Percentiles rank a stretch among this genome's conserved stretches.
These are phyloP conservation scores for Jatropha curcas DNA, from an alignment of 345 rosid genomes.

Conservation along the genomic window DNA sequence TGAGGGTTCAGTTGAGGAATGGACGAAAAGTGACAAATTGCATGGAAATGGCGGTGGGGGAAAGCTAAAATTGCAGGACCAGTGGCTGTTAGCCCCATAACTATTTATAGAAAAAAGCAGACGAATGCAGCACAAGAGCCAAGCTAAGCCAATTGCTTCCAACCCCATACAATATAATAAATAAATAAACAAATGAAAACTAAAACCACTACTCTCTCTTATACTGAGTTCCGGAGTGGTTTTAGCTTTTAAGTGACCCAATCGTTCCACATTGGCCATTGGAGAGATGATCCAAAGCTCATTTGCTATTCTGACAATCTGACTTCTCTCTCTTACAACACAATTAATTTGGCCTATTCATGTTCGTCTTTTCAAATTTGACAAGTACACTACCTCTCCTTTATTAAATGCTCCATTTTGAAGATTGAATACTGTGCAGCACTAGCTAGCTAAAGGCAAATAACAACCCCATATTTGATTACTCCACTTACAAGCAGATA, in stretches of 20 bases:
- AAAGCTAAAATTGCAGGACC: conserved; percentile 13
- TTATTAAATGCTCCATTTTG: not conserved
- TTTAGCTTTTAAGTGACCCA: conserved; percentile 30
- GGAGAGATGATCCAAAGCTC: conserved; percentile 29
- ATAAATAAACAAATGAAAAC: not conserved
- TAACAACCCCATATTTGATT: not conserved
- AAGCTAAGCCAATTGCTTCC: conserved; percentile 9
- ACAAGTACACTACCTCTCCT: not conserved
- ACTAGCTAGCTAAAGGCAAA: too few species aligned
- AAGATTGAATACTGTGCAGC: too few species aligned
- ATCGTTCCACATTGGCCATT: conserved; percentile 37
- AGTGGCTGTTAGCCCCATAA: conserved; percentile 35
- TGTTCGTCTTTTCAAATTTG: not conserved
- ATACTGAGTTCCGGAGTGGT: conserved; percentile 24
- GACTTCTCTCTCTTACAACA: not conserved
- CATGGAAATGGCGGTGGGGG: conserved; percentile 39
- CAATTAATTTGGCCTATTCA: not conserved
- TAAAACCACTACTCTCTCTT: not conserved
- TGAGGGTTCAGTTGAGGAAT: conserved; percentile 15
- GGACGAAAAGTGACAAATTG: conserved; percentile 33
- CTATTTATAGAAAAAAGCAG: conserved; percentile 29
- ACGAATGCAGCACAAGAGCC: conserved; percentile 24
- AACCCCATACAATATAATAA: not conserved
- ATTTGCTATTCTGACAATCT: conserved; percentile 24
- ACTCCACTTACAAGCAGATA: not conserved